Percentiles rank a stretch among this genome's conserved stretches.
These are phyloP conservation scores for Fusarium napiforme DNA, from an alignment of 2,329 filamentous ascomycete species.

Conservation along the genomic window DNA sequence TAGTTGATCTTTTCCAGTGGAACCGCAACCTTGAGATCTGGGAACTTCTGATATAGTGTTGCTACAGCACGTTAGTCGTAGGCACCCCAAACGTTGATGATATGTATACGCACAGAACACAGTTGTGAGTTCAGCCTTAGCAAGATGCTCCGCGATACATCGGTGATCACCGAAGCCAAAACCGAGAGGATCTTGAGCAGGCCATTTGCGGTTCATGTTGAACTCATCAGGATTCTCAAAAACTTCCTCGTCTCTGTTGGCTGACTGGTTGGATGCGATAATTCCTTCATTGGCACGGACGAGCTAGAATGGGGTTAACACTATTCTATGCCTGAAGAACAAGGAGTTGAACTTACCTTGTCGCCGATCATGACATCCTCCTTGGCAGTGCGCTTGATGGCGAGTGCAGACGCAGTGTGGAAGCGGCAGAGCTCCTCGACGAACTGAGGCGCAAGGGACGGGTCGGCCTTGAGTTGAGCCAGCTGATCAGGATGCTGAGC, in stretches of 20 bases:
- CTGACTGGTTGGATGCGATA: constrained; percentile 60
- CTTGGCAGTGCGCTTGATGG: constrained; percentile 60
- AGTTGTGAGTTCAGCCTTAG: constrained; percentile 37
- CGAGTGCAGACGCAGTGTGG: constrained; percentile 59
- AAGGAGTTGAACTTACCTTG: constrained; percentile 43
- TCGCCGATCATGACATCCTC: constrained; percentile 57
- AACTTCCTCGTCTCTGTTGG: constrained; percentile 59
- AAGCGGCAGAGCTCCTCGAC: constrained; percentile 62
- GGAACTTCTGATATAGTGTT: constrained; percentile 13
- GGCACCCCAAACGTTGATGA: fast-evolving
- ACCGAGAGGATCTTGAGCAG: constrained; percentile 52
- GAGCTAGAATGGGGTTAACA: constrained; percentile 28
- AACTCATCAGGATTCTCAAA: constrained; percentile 56
- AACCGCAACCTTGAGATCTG: constrained; percentile 10
- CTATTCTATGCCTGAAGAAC: neutral
- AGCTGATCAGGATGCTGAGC: constrained; percentile 57
- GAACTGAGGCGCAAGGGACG: constrained; percentile 51
- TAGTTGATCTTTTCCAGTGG: constrained; percentile 22
- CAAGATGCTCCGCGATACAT: constrained; percentile 58
- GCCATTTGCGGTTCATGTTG: constrained; percentile 53
- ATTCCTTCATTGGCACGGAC: constrained; percentile 58
- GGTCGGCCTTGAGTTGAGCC: constrained; percentile 53
- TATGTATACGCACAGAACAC: constrained; percentile 2
- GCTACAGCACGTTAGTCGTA: neutral
- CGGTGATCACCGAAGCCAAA: constrained; percentile 60